Evolutionary conservation across 2,329 filamentous ascomycete genomes (phyloP).

Genomic region (Colletotrichum sp.): DNA sequence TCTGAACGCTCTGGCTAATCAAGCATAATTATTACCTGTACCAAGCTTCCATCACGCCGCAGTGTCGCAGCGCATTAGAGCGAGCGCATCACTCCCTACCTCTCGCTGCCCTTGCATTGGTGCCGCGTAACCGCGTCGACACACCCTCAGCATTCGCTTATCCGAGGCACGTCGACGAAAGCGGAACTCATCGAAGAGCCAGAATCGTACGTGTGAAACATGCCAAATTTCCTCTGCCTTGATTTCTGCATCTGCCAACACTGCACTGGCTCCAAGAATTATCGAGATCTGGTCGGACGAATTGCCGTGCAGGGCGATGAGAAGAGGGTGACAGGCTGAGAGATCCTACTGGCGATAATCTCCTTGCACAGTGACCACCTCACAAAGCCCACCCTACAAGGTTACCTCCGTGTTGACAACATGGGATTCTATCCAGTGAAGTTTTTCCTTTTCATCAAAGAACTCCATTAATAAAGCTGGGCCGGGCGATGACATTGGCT

Average conservation of each 20-base stretch:
- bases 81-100: neutral
- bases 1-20: neutral
- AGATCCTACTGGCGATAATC: neutral
- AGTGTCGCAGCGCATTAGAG: neutral
- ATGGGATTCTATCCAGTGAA: neutral
- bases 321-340: neutral
- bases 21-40: neutral
- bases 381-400: neutral
- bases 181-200: neutral
- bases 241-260: slow-evolving; percentile 7
- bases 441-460: neutral
- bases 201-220: neutral
- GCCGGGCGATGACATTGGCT: neutral
- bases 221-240: slow-evolving; percentile 16
- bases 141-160: neutral
- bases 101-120: neutral
- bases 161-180: neutral
- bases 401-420: neutral
- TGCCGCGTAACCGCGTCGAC: neutral
- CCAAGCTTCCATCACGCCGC: neutral
- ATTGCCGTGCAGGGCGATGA: slow-evolving; percentile 1
- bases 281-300: slow-evolving; percentile 5
- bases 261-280: neutral
- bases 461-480: neutral
- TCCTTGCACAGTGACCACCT: neutral